Evolutionary conservation across 2,329 filamentous ascomycete species (phyloP).

Genomic region (Alternaria panax): DNA sequence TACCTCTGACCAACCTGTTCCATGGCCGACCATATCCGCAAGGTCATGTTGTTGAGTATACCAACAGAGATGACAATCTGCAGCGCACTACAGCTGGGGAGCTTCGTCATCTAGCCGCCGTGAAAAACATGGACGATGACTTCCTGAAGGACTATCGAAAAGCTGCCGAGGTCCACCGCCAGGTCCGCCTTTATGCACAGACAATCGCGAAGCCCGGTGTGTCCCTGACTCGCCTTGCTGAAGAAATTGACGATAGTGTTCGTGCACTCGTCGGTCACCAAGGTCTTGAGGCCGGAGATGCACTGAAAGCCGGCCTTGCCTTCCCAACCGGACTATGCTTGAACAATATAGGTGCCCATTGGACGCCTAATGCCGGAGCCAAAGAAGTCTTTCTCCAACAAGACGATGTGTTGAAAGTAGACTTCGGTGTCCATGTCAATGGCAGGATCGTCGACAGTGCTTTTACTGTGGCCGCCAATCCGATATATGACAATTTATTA

Average conservation of each 20-base stretch:
- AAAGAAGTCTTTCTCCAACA: conserved; percentile 76
- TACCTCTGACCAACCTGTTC: conserved; percentile 75
- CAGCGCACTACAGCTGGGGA: conserved; percentile 82
- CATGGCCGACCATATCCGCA: conserved; percentile 72
- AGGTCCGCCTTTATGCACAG: conserved; percentile 82
- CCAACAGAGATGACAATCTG: conserved; percentile 69
- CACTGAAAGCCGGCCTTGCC: conserved; percentile 78
- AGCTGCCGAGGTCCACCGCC: conserved; percentile 84
- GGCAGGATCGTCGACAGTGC: conserved; percentile 75
- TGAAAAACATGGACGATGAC: conserved; percentile 75
- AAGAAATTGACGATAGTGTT: conserved; percentile 82
- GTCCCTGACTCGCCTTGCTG: conserved; percentile 77
- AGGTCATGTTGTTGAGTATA: conserved; percentile 78
- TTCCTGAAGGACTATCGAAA: conserved; percentile 82
- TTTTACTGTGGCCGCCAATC: conserved; percentile 72
- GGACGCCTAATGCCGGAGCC: conserved; percentile 83
- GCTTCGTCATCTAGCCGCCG: conserved; percentile 70
- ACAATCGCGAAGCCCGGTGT: conserved; percentile 80
- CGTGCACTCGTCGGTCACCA: conserved; percentile 76
- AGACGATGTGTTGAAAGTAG: conserved; percentile 77
- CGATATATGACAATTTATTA: conserved; percentile 71
- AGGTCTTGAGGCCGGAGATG: conserved; percentile 78
- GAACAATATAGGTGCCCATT: conserved; percentile 85
- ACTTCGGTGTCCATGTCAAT: conserved; percentile 75
- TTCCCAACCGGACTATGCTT: conserved; percentile 84